Evolutionary conservation across 192 early-diverging fungal genomes (phyloP).

Genomic region (Haplosporangium gracile): DNA sequence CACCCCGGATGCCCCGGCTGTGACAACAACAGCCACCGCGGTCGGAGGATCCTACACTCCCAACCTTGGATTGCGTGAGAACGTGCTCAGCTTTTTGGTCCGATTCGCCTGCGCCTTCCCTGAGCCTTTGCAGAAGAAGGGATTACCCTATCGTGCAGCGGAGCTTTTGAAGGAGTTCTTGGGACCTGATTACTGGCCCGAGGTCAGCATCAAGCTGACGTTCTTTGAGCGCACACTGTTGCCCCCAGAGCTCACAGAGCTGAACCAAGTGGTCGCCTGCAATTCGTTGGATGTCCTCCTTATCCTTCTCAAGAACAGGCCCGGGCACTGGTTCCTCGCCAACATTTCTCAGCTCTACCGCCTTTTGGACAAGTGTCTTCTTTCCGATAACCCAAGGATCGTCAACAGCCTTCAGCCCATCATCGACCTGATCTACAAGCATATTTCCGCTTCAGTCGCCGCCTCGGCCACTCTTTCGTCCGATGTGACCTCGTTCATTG

Average conservation of each 20-base stretch:
- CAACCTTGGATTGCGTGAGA: constrained; percentile 66
- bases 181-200: constrained; percentile 75
- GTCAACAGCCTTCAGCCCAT: constrained; percentile 80
- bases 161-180: constrained; percentile 76
- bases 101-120: constrained; percentile 74
- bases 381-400: constrained; percentile 80
- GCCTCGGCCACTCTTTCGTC: constrained; percentile 60
- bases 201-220: constrained; percentile 73
- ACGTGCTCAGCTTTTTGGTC: constrained; percentile 70
- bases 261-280: constrained; percentile 65
- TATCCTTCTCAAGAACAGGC: constrained; percentile 72
- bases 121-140: constrained; percentile 64
- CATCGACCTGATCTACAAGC: constrained; percentile 78
- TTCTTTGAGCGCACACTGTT: constrained; percentile 77
- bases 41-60: constrained; percentile 61
- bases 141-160: constrained; percentile 70
- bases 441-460: constrained; percentile 56
- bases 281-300: constrained; percentile 80
- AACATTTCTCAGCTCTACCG: constrained; percentile 75
- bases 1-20: constrained; percentile 28
- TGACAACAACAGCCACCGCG: constrained; percentile 30
- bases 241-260: constrained; percentile 68
- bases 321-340: constrained; percentile 72
- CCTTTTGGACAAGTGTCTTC: constrained; percentile 77
- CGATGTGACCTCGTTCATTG: constrained; percentile 60